Base-by-base conservation (phyloP, 2,329 filamentous ascomycete species). In the Penicillium brevicompactum region DNA sequence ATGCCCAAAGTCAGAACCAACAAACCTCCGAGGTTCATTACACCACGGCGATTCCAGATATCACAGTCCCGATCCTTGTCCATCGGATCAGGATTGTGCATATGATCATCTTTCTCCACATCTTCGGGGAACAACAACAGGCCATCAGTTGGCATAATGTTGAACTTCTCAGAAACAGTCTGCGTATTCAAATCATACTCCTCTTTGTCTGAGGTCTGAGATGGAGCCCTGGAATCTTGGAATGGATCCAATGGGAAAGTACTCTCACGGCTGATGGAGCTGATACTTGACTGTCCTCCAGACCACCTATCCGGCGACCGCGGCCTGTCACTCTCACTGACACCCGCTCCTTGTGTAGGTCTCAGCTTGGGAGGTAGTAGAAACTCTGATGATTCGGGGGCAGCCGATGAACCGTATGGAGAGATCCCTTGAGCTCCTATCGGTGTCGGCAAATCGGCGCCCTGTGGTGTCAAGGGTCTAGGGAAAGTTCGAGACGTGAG, bases 121-220 rank as follows among this genome's bases (percentile, higher is more conserved):
- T 90, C 87, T 68, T 89, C 86, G 0, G 87, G 87, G 63, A 87
- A 90, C 18, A 90, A 74, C 40, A 90, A 69, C 49, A 90, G 73
- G 5, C 86, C 86, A 13, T 86, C 83, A 2, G 85, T 87, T 1
- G 87, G 87, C 68, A 84, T 78, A 50, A 90, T 89, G 67, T 88
- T 89, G 71, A 87, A 90, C 71, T 90, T 90, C 66, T 89, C 85
- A 14, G 85, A 85, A 3, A 90, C 87, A 1, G 87, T 89, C 74
- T 90, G 87, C 0, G 87, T 90, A 65, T 88, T 90, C 50, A 89
- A 74, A 64, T 81, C 78, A 18, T 87, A 82, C 24, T 88, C 85
- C 44, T 88, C 84, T 64, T 84, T 88, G n/a, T 80, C 84, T 18
- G 82, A 78, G 57, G 82, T 75, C 47, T 84, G 87, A 2, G 85